Evolutionary conservation across 768 basidiomycete species (phyloP), one percentile per base, ranked within the genome.

Genomic region (Tremella fuciformis): DNA sequence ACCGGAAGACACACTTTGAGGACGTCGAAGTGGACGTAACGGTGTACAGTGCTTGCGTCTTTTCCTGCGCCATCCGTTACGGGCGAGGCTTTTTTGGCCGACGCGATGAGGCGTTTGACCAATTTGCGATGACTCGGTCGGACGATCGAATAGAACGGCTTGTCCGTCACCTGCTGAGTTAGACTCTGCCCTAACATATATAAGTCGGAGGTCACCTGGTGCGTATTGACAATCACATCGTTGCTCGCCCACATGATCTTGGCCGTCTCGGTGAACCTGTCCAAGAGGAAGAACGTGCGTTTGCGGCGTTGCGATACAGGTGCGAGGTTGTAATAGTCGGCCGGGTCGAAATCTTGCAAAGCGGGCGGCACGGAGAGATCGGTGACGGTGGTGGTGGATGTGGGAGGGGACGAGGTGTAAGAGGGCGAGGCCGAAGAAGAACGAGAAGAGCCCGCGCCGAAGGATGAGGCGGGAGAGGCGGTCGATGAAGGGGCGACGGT

Each of bases 81-180:
- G 0, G 70, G 70, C 25, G 59, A 58, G 48, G 62, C 67, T 15
- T 54, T 50, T 53, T 74, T 74, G 3, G 68, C 66, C 7, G 57
- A 40, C 37, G 71, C 63, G 22, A 74, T 68, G 42, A 61, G 59
- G 49, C 53, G 48, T 19, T 61, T 48, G 8, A 71, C 68, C 15
- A 60, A 57, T 11, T 47, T 46, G 39, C 73, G 37, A 53, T 74
- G 67, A 16, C 60, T 63, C 6, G 69, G 67, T 40, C 57, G 49
- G 2, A 74, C 59, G 19, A 71, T 60, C 13, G 60, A 67, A 47
- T 71, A 74, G 58, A 74, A 71, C 1, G 73, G 55, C 34, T 70
- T 63, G 19, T 60, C 53, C 29, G 48, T 57, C 13, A 67, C 46
- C 71, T 46, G 42, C n/a, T 1, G 47, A 22, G 47, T n/a, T 9